Base-by-base conservation (phyloP, 495 filamentous ascomycete species). In the Trichoderma virens region DNA sequence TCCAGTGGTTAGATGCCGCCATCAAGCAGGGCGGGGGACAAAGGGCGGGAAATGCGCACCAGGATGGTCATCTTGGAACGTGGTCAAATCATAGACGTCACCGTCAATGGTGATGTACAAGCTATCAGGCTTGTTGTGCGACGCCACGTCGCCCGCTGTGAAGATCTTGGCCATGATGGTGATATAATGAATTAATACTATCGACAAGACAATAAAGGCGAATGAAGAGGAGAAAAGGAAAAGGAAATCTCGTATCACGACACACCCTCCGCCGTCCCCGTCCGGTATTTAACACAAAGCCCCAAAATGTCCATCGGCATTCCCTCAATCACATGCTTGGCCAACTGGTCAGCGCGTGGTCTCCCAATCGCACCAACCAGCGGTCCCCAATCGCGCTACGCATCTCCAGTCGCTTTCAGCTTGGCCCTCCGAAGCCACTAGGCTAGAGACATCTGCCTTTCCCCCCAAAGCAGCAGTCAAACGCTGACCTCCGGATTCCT, bases 61-160 rank as follows among this genome's bases (percentile, higher is more conserved):
- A 72, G 91, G 93, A 75, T 96, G 92, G 68, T 97, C 92, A 64
- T 95, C 88, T 75, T 94, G 90, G 71, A 97, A 97, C 71, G 90
- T 91, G 67, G 92, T 94, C 67, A 99, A 74, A 74, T 99, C 94
- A 72, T 97, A 99, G 59, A 98, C 95, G 75, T 98, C 93, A 65
- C 92, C 90, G 68, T 98, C 95, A 62, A 99, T 85, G 59, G 96
- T 82, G 70, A 99, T 88, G 85, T 88, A 98, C 61, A 97, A 82
- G 67, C 86, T 89, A 68, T 92, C 86, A 54, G 86, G 75, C 76
- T 91, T 96, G 80, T 89, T 94, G 75, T 99, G 91, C 75, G 90
- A 85, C 67, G 92, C 87, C 38, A 99, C 92, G 70, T 97, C 93
- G 73, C 82, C 83, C 65, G 87, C 83, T 64, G 85, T 87, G 76